Percentiles rank a stretch among this genome's conserved stretches.
Conservation (phyloP, 2,329 filamentous ascomycete genomes). For the Trichoderma harzianum region DNA sequence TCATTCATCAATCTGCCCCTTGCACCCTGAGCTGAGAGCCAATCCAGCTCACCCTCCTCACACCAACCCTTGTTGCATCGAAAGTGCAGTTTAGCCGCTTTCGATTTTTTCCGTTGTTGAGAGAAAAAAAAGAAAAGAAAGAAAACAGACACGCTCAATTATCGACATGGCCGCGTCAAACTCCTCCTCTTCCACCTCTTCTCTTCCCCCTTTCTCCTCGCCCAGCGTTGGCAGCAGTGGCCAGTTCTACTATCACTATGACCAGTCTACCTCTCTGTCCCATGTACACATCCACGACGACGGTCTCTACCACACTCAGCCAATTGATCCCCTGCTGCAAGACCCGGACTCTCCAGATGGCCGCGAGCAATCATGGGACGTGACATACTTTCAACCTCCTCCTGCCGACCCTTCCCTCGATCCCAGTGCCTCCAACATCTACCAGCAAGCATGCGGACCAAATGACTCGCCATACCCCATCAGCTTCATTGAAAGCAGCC, state of each 20-base stretch:
- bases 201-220: neutral
- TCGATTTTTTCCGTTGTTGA: neutral
- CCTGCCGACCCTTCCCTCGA: neutral
- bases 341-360: neutral
- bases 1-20: neutral
- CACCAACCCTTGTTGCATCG: neutral
- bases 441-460: neutral
- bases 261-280: neutral
- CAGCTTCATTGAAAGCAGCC: neutral
- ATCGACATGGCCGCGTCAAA: neutral
- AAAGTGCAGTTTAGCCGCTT: neutral
- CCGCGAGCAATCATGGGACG: neutral
- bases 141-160: neutral
- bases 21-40: neutral
- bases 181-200: neutral
- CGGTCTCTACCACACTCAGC: neutral
- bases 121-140: neutral
- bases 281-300: neutral
- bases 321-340: neutral
- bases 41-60: neutral
- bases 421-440: neutral
- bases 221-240: neutral
- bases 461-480: slow-evolving; percentile 1
- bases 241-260: neutral
- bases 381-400: neutral